Base-by-base conservation (phyloP, 1,139 yeast genomes). In the Candida dubliniensis region DNA sequence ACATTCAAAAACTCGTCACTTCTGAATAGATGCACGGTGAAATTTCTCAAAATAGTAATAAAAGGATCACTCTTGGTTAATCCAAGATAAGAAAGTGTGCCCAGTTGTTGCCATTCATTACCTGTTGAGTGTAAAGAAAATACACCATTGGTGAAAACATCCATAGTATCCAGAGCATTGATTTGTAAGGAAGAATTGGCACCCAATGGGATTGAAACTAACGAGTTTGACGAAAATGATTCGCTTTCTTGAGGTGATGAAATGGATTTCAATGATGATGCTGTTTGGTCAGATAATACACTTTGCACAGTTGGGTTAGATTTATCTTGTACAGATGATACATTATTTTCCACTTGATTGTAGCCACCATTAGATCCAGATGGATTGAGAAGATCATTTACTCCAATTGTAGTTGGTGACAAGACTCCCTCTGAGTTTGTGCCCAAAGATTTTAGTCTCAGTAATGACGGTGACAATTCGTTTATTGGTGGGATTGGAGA, bases 31-130 rank as follows among this genome's bases (percentile, higher is more conserved):
- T 62, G 57, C 6, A 70, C 58, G 2, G 71, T 67, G 53, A 64
- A 73, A 38, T 65, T 63, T 32, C 79, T 58, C 35, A 73, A 58
- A 35, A 71, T 61, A 42, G 67, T 67, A 31, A 71, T 63, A 48
- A 67, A 74, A 6, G 73, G 69, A 49, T 74, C 79, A 46, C 70
- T 60, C 47, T 73, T 74, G 4, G 74, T 67, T 35, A 73, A 55
- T 1, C 77, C 78, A 36, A 71, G 62, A 45, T 70, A 73, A 2
- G 76, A 68, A 25, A 73, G 50, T n/a, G 64, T 59, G 1, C 79
- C 79, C 43, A 71, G 76, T 36, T 63, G 67, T 47, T 71, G 76
- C 66, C 75, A 64, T 34, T 53, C 52, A 1, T 65, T 61, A 2
- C 77, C 77, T 42, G 72, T 77, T 6, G 68, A 58, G 44, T 61